These are phyloP conservation scores for Cutaneotrichosporon sp. DNA, from an alignment of 1,284 basidiomycete genomes.

Conservation along the genomic window DNA sequence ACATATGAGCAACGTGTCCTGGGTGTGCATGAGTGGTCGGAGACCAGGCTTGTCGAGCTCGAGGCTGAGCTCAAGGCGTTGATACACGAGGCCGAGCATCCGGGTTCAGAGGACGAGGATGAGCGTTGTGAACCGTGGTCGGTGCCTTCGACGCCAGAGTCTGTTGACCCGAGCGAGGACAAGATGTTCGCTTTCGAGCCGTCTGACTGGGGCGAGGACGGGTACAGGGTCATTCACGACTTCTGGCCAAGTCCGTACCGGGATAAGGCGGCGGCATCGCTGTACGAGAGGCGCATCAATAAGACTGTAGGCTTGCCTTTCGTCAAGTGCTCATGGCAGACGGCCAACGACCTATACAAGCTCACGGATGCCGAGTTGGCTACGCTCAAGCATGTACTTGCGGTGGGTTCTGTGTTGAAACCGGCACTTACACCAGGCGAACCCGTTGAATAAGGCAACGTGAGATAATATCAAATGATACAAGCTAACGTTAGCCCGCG, in stretches of 20 bases:
- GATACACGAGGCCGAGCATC: neutral
- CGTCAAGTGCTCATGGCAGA: slow-evolving; percentile 19
- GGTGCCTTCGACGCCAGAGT: slow-evolving; percentile 9
- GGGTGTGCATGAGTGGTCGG: neutral
- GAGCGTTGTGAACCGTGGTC: neutral
- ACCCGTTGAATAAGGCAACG: slow-evolving; percentile 25
- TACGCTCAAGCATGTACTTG: slow-evolving; percentile 29
- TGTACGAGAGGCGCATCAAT: slow-evolving; percentile 23
- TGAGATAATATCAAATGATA: slow-evolving; percentile 14
- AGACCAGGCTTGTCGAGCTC: neutral
- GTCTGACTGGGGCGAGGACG: slow-evolving; percentile 12
- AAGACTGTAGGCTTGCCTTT: slow-evolving; percentile 25
- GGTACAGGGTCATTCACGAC: slow-evolving; percentile 20
- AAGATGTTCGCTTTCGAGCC: neutral
- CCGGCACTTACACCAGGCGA: slow-evolving; percentile 17
- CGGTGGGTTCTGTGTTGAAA: neutral
- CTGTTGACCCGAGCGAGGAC: slow-evolving; percentile 8
- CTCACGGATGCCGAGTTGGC: slow-evolving; percentile 33
- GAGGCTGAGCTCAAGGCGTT: neutral
- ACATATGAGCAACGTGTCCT: neutral
- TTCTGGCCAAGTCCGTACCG: slow-evolving; percentile 28
- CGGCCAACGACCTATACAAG: slow-evolving; percentile 29
- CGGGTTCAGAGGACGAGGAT: neutral
- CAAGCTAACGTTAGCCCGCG: slow-evolving; percentile 8
- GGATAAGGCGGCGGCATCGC: slow-evolving; percentile 6